Conservation (phyloP, 108 stramenopile species). For the Discostella stelligeroides region DNA sequence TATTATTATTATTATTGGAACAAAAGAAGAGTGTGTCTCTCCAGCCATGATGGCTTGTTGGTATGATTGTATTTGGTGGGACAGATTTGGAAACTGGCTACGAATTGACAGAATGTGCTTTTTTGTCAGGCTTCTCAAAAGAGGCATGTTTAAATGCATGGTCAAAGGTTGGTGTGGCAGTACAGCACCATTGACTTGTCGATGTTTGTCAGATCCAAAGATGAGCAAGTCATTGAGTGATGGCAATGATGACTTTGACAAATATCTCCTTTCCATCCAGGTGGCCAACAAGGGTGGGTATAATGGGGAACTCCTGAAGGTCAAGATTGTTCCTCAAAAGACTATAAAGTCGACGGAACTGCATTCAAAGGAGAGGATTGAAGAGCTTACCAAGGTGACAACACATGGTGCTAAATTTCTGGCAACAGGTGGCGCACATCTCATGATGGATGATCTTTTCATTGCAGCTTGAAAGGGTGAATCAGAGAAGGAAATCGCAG, state of each 20-base stretch:
- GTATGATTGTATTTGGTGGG: slow-evolving; percentile 20
- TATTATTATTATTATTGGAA: too few species aligned
- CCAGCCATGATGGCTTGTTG: too few species aligned
- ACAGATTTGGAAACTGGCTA: slow-evolving; percentile 4
- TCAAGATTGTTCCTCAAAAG: background rate
- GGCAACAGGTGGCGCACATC: slow-evolving; percentile 14
- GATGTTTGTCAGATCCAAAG: slow-evolving; percentile 2
- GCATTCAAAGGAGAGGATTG: slow-evolving; percentile 8
- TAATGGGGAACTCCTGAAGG: slow-evolving; percentile 1
- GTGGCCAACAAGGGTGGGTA: slow-evolving; percentile 6
- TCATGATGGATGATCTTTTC: slow-evolving; percentile 16
- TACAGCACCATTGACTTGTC: background rate
- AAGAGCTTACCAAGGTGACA: slow-evolving; percentile 10
- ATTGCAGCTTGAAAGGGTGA: too few species aligned
- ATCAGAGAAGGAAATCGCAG: too few species aligned
- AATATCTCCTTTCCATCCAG: slow-evolving; percentile 9
- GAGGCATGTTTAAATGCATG: slow-evolving; percentile 6
- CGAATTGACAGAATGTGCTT: background rate
- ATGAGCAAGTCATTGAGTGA: slow-evolving; percentile 5
- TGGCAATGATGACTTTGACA: background rate
- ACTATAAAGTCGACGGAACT: background rate
- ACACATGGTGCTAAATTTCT: slow-evolving; percentile 5
- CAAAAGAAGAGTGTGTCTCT: background rate
- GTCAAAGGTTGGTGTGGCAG: too few species aligned
- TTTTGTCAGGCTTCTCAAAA: background rate